Evolutionary conservation across 805 yeast species (phyloP).

Genomic region (Pichia deserticola): DNA sequence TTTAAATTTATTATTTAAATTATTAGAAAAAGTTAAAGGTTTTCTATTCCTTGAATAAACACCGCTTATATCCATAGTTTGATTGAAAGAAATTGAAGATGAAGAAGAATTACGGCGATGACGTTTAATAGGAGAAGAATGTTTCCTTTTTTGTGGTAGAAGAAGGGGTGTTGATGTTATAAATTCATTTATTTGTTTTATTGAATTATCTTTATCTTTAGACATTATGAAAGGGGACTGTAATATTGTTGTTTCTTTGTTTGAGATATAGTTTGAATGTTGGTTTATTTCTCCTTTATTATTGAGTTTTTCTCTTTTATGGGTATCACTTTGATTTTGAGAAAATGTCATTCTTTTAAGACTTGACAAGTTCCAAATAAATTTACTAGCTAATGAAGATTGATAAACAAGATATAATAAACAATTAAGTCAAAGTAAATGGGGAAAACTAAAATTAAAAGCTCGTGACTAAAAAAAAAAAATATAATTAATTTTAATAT

Average conservation of each 20-base stretch:
- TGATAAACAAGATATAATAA: too few relatives aligned
- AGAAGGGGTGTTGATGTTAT: conserved; percentile 1
- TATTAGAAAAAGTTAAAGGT: neutral
- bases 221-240: conserved; percentile 2
- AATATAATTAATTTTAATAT: too few relatives aligned
- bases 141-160: conserved; percentile 3
- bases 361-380: too few relatives aligned
- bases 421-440: too few relatives aligned
- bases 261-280: neutral
- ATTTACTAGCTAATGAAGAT: too few relatives aligned
- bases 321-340: neutral
- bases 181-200: neutral
- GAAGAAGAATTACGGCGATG: neutral
- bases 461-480: too few relatives aligned
- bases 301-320: neutral
- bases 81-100: neutral
- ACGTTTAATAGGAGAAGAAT: conserved; percentile 1
- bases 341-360: too few relatives aligned
- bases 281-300: neutral
- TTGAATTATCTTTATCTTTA: too few relatives aligned
- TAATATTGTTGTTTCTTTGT: neutral
- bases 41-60: neutral
- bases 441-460: too few relatives aligned
- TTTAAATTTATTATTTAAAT: neutral
- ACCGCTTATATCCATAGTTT: neutral